Base-by-base conservation (phyloP, 306 rosid genomes). In the Cercis canadensis region DNA sequence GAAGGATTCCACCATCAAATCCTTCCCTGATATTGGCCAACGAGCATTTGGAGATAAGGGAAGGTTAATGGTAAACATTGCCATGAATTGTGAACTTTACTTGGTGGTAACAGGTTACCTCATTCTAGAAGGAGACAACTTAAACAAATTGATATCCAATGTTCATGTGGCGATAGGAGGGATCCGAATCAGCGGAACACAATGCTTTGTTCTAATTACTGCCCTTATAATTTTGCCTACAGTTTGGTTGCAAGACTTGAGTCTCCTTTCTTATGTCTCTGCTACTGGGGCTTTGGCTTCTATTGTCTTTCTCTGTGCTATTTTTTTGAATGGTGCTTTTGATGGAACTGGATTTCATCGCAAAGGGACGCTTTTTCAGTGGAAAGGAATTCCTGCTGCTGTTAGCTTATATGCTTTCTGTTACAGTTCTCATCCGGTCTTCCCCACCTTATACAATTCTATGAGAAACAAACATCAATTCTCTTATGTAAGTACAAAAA, bases 371-470 rank as follows among this genome's bases (percentile, higher is more conserved):
- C 74, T 69, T 7, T 3, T 84, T 18, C 64, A 82, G 16, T 82
- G 78, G 85, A 74, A 44, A 21, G 92, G 89, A 15, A 55, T 82
- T 32, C 85, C 87, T 5, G 74, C 77, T 7, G 77, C 89, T 9
- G 62, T 87, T 31, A 82, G 85, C 70, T 80, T 87, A 17, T 84
- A 62, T 21, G 86, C 89, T 24, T 87, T 87, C 14, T 87, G 87
- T 74, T 87, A 84, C 12, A 81, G 89, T 50, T 87, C 89, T 0
- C 92, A 87, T 79, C 89, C 92, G 0, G 87, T 87, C 63, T 87
- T 87, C 57, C 92, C 89, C 14, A 77, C 87, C 7, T 76, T 87
- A 14, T 84, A 84, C 75, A 82, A 78, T 37, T 84, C 92, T 5
- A 87, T 87, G 89, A 77, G 69, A 52, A 67, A 82, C 61, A 84